phyloP scores from a whole-genome alignment of 1,139 yeast genomes.

The Debaryomyces psychrophilus region DNA sequence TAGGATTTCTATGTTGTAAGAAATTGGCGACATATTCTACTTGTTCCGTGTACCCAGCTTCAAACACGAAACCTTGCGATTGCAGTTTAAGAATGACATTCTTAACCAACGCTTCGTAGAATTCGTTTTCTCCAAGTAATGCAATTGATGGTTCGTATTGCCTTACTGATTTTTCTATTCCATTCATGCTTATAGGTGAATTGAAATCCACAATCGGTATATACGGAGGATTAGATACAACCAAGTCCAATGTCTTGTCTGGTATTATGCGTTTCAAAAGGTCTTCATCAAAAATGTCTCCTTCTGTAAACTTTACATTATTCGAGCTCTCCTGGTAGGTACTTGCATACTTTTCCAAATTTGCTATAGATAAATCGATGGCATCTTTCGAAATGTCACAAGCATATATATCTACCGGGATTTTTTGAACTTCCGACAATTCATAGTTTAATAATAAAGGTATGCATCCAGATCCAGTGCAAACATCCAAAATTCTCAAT shows the following conservation, averaged over 20 bases:
- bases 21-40: conserved; percentile 27
- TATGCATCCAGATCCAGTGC: conserved; percentile 92
- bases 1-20: conserved; percentile 12
- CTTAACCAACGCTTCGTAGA: conserved; percentile 59
- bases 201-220: conserved; percentile 55
- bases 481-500: conserved; percentile 62
- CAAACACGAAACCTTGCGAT: conserved; percentile 47
- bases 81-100: conserved; percentile 39
- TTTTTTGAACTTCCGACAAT: conserved; percentile 24
- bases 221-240: conserved; percentile 91
- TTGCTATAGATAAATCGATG: conserved; percentile 49
- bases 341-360: conserved; percentile 27
- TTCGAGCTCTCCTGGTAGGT: conserved; percentile 12
- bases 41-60: conserved; percentile 43
- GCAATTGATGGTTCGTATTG: conserved; percentile 78
- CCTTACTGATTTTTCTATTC: conserved; percentile 63
- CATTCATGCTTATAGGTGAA: conserved; percentile 30
- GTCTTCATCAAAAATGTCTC: conserved; percentile 7
- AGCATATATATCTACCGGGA: conserved; percentile 39
- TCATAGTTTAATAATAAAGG: conserved; percentile 54
- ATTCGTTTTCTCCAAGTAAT: conserved; percentile 72
- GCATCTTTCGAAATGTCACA: conserved; percentile 67
- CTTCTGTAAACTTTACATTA: neutral
- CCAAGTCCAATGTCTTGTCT: conserved; percentile 41
- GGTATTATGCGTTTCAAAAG: conserved; percentile 10